Evolutionary conservation across 2,329 filamentous ascomycete species (phyloP).

Genomic region (Phoma sp.): DNA sequence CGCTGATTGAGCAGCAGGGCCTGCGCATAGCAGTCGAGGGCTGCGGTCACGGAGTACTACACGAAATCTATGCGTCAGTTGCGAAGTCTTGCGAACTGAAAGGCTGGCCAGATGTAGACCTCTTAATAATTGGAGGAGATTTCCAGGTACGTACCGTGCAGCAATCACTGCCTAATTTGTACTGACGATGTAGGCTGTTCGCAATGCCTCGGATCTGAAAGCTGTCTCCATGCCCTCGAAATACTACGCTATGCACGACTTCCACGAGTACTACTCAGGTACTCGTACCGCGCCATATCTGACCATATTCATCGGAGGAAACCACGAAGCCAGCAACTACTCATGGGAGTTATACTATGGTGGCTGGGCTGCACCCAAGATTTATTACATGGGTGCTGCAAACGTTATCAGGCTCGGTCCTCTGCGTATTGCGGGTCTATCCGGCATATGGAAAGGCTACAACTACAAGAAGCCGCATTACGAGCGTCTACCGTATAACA

Average conservation of each 20-base stretch:
- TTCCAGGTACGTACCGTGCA: constrained; percentile 70
- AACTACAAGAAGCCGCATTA: constrained; percentile 84
- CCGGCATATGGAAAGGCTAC: constrained; percentile 92
- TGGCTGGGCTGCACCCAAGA: constrained; percentile 95
- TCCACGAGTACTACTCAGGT: constrained; percentile 92
- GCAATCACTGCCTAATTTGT: not conserved
- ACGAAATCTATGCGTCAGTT: constrained; percentile 88
- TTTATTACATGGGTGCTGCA: constrained; percentile 94
- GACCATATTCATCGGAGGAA: constrained; percentile 91
- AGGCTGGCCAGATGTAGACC: constrained; percentile 81
- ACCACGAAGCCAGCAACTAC: constrained; percentile 92
- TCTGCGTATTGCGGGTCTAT: constrained; percentile 85
- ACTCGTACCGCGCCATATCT: constrained; percentile 78
- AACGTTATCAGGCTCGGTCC: constrained; percentile 86
- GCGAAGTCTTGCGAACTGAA: constrained; percentile 70
- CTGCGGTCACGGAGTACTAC: constrained; percentile 88
- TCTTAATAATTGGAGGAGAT: constrained; percentile 94
- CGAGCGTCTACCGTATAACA: constrained; percentile 84
- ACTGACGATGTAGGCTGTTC: constrained; percentile 67
- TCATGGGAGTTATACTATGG: constrained; percentile 94
- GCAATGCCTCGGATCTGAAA: constrained; percentile 85
- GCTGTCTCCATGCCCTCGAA: constrained; percentile 90
- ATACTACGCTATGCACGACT: constrained; percentile 88
- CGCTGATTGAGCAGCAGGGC: constrained; percentile 30
- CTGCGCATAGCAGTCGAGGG: constrained; percentile 84